phyloP scores from a whole-genome alignment of 148 eudicot species.

The Fallopia convolvulus region DNA sequence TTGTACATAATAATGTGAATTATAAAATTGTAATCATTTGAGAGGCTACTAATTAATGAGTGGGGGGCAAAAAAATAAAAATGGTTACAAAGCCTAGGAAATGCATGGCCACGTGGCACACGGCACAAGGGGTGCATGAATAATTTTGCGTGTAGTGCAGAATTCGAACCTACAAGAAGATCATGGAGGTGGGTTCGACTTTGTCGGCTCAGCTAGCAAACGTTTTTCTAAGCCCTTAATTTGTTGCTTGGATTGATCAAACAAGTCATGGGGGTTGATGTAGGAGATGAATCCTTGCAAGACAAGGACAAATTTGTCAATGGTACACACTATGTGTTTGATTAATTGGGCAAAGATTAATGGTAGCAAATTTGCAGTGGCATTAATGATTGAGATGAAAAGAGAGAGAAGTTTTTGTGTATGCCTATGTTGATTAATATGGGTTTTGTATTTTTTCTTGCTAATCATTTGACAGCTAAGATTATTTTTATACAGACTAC shows the following conservation, averaged over 20 bases:
- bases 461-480: slow-evolving; percentile 8
- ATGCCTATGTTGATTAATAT: not conserved
- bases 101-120: not conserved
- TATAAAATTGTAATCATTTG: not conserved
- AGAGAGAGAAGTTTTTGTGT: not conserved
- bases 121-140: not conserved
- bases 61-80: not conserved
- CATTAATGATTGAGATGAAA: not conserved
- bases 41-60: not conserved
- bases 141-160: too few species aligned
- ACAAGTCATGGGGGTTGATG: not conserved
- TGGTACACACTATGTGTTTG: not conserved
- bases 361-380: slow-evolving; percentile 4
- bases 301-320: not conserved
- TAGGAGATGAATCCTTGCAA: not conserved
- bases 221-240: not conserved
- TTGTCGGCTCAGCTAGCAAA: not conserved
- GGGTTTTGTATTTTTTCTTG: not conserved
- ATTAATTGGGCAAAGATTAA: not conserved
- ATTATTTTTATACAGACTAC: not conserved
- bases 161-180: not conserved
- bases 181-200: not conserved
- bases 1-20: slow-evolving; percentile 7
- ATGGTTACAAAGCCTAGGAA: not conserved
- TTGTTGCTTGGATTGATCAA: slow-evolving; percentile 2